Percentiles rank a stretch among this genome's conserved stretches.
Evolutionary conservation across 495 filamentous ascomycete species (phyloP).

Genomic region (Cetradonia linearis): DNA sequence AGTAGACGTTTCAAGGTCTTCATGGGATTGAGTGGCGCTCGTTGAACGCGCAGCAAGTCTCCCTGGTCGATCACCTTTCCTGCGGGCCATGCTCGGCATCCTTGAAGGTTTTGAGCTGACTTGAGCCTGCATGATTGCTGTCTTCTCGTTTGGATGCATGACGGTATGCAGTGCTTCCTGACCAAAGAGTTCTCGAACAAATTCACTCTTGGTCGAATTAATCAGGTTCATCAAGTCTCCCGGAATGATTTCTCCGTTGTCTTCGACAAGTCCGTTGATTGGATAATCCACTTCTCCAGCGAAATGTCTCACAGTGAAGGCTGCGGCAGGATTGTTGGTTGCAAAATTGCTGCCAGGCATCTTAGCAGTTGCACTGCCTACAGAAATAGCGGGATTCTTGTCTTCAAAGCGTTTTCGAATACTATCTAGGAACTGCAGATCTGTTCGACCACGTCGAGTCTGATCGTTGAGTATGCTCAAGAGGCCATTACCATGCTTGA

Average conservation of each 20-base stretch:
- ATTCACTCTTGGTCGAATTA: conserved; percentile 73
- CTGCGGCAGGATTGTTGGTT: conserved; percentile 62
- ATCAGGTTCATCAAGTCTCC: conserved; percentile 95
- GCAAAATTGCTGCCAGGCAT: conserved; percentile 71
- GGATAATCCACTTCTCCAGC: conserved; percentile 96
- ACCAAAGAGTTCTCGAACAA: conserved; percentile 80
- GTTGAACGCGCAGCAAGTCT: conserved; percentile 30
- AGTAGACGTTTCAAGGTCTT: conserved; percentile 42
- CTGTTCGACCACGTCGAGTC: conserved; percentile 74
- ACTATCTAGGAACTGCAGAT: conserved; percentile 81
- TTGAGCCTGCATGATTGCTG: conserved; percentile 88
- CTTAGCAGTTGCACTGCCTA: conserved; percentile 54
- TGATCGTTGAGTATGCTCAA: conserved; percentile 94
- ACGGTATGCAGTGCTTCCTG: conserved; percentile 87
- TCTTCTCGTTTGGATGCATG: conserved; percentile 80
- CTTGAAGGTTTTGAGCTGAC: conserved; percentile 89
- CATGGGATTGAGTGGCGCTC: conserved; percentile 38
- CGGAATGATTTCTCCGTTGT: conserved; percentile 91
- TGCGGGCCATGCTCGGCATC: conserved; percentile 83
- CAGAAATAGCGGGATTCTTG: conserved; percentile 81
- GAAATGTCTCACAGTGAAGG: conserved; percentile 88
- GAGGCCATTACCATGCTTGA: conserved; percentile 87
- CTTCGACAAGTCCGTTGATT: conserved; percentile 72
- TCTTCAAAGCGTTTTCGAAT: conserved; percentile 85
- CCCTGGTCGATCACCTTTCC: conserved; percentile 46